Conservation (phyloP, 495 filamentous ascomycete genomes). For the Talaromyces nanjingensis region DNA sequence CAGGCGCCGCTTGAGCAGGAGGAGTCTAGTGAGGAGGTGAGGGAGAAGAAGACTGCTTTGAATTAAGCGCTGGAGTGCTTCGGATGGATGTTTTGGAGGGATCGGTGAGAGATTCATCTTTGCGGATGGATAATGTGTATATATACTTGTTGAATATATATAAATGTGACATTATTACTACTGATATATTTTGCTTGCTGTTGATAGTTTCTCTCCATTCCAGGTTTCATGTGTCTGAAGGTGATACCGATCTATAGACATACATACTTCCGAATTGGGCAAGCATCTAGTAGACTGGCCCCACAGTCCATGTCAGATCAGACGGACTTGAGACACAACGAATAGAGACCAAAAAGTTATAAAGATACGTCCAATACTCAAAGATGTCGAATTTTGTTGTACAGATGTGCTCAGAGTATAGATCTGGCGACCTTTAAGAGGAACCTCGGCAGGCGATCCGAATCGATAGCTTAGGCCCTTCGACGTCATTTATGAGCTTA, state of each 20-base stretch:
- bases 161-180: not conserved
- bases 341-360: no score
- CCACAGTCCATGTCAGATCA: not conserved
- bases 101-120: not conserved
- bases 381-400: no score
- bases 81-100: not conserved
- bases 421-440: not conserved
- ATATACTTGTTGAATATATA: not conserved
- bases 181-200: not conserved
- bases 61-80: not conserved
- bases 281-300: not conserved
- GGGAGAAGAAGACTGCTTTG: constrained; percentile 1
- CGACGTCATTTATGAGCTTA: not conserved
- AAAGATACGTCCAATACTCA: no score
- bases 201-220: not conserved
- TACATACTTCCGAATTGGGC: not conserved
- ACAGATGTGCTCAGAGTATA: not conserved
- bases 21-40: not conserved
- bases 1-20: constrained; percentile 1
- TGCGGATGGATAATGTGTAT: not conserved
- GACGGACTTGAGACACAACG: not conserved
- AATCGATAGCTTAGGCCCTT: not conserved
- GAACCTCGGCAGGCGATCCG: not conserved
- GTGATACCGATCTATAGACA: not conserved
- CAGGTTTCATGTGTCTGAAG: not conserved